These are phyloP conservation scores for Aspergillus carbonarius DNA, from an alignment of 2,329 filamentous ascomycete genomes.

Conservation along the genomic window DNA sequence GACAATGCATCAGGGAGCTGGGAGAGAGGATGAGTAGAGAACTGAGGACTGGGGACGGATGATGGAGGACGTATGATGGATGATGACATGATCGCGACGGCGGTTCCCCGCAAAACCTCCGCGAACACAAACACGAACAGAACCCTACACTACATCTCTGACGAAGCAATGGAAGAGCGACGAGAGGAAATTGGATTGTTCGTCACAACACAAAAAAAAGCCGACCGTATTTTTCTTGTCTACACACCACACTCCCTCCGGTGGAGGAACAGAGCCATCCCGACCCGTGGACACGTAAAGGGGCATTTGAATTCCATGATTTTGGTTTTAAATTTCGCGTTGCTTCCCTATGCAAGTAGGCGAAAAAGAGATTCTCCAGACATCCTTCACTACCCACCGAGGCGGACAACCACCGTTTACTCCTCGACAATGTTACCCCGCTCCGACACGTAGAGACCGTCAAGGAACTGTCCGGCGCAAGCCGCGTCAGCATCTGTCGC, in stretches of 20 bases:
- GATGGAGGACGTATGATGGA: background rate
- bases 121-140: background rate
- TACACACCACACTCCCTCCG: constrained; percentile 28
- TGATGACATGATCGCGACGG: background rate
- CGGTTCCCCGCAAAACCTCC: background rate
- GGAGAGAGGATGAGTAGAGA: background rate
- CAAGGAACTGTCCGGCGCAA: constrained; percentile 72
- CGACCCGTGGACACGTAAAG: constrained; percentile 26
- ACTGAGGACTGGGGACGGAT: background rate
- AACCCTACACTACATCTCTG: background rate
- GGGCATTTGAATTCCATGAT: constrained; percentile 30
- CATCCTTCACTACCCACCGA: constrained; percentile 36
- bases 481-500: background rate
- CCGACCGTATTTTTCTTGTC: constrained; percentile 19
- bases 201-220: constrained; percentile 14
- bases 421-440: constrained; percentile 84
- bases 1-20: background rate
- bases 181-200: constrained; percentile 18
- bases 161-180: no score
- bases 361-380: constrained; percentile 41
- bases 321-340: constrained; percentile 37
- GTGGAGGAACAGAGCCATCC: constrained; percentile 24
- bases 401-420: constrained; percentile 38
- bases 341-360: constrained; percentile 43
- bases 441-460: constrained; percentile 99